phyloP scores from a whole-genome alignment of 148 eudicot genomes.

The Chenopodium berlandieri region DNA sequence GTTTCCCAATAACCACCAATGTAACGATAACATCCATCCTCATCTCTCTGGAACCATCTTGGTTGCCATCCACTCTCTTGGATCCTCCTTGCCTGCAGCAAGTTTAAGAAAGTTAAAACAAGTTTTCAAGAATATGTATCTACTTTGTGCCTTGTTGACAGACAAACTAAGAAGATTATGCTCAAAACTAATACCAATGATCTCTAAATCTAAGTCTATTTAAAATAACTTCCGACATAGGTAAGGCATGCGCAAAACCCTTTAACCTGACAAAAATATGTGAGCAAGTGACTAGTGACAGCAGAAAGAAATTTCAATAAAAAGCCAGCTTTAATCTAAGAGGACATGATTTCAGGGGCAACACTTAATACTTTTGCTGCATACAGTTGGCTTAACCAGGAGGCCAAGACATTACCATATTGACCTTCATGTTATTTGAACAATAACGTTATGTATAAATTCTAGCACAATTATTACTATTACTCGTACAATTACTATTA shows the following conservation, averaged over 20 bases:
- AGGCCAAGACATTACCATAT: background rate
- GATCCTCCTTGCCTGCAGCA: constrained; percentile 74
- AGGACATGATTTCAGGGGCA: background rate
- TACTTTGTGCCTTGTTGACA: background rate
- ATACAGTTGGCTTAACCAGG: background rate
- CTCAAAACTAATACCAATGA: background rate
- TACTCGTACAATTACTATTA: no score
- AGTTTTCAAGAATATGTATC: no score
- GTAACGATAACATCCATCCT: constrained; percentile 80
- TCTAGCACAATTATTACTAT: no score
- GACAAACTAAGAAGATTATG: background rate
- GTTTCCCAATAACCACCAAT: constrained; percentile 93
- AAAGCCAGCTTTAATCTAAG: background rate
- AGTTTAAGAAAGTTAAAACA: background rate
- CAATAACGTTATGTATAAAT: no score
- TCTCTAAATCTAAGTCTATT: background rate
- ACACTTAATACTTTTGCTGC: background rate
- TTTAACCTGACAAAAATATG: background rate
- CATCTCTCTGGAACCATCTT: constrained; percentile 83
- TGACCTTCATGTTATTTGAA: background rate
- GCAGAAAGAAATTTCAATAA: background rate
- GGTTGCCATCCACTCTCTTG: constrained; percentile 98
- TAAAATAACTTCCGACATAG: background rate
- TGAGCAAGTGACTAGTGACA: background rate
- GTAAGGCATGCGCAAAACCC: background rate